phyloP scores from a whole-genome alignment of 345 rosid species.

The Noccaea bulbosa region DNA sequence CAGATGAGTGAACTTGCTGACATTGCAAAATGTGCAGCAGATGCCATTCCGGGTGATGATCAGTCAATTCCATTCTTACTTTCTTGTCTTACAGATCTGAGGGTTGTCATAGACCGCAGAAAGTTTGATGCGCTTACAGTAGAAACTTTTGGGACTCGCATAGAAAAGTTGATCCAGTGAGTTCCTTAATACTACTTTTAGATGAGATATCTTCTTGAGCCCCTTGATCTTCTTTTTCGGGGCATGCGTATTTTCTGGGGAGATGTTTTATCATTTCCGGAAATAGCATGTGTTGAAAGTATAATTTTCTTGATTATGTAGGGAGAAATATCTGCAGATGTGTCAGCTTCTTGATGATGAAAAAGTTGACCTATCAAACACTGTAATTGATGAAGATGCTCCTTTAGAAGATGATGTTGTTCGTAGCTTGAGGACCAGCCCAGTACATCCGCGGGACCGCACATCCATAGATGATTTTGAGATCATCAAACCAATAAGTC shows the following conservation, averaged over 20 bases:
- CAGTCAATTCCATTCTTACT: slow-evolving; percentile 68
- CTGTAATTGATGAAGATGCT: slow-evolving; percentile 92
- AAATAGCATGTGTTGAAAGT: slow-evolving; percentile 22
- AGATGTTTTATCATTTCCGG: slow-evolving; percentile 15
- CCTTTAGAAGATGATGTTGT: slow-evolving; percentile 98
- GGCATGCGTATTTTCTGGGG: slow-evolving; percentile 15
- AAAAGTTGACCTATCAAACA: slow-evolving; percentile 80
- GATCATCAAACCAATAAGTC: slow-evolving; percentile 98
- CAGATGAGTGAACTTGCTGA: slow-evolving; percentile 99
- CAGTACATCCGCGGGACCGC: slow-evolving; percentile 89
- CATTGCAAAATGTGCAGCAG: slow-evolving; percentile 93
- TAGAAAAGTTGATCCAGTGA: slow-evolving; percentile 89
- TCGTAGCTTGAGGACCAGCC: slow-evolving; percentile 95
- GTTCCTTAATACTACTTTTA: slow-evolving; percentile 38
- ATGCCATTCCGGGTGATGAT: slow-evolving; percentile 77
- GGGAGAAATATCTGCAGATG: slow-evolving; percentile 97
- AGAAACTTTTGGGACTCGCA: slow-evolving; percentile 94
- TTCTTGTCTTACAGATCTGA: slow-evolving; percentile 82
- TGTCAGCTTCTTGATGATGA: slow-evolving; percentile 93
- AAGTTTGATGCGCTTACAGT: slow-evolving; percentile 95
- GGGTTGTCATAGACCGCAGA: slow-evolving; percentile 80
- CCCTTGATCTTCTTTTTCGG: not conserved
- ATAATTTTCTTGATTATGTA: slow-evolving; percentile 42
- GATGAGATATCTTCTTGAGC: slow-evolving; percentile 13
- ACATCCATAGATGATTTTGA: slow-evolving; percentile 98